Percentiles rank a stretch among this genome's conserved stretches.
phyloP scores from a whole-genome alignment of 345 rosid species.

The Acer saccharum region DNA sequence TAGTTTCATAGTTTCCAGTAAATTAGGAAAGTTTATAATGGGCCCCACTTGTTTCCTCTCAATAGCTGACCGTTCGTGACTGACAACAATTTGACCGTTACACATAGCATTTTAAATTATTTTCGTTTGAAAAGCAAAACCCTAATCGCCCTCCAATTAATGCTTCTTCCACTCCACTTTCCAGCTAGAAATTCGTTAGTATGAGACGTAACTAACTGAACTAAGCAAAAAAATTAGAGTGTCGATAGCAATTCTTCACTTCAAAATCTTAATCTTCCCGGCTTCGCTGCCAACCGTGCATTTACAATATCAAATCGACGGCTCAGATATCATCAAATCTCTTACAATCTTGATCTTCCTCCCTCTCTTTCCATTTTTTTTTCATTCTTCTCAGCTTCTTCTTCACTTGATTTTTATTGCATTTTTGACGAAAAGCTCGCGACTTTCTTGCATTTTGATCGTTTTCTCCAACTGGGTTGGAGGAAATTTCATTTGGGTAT shows the following conservation, averaged over 20 bases:
- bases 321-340: constrained; percentile 26
- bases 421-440: constrained; percentile 16
- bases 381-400: not conserved
- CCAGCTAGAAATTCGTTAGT: not conserved
- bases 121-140: constrained; percentile 13
- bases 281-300: constrained; percentile 42
- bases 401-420: constrained; percentile 17
- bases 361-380: constrained; percentile 6
- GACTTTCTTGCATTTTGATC: constrained; percentile 23
- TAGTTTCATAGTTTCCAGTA: not conserved
- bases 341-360: constrained; percentile 27
- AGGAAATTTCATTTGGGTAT: constrained; percentile 34
- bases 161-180: constrained; percentile 31
- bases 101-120: constrained; percentile 28
- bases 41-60: constrained; percentile 25
- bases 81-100: constrained; percentile 63
- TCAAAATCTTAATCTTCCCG: constrained; percentile 31
- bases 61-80: constrained; percentile 36
- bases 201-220: not conserved
- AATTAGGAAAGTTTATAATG: not conserved
- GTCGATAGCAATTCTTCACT: constrained; percentile 23
- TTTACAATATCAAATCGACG: constrained; percentile 27
- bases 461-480: constrained; percentile 28
- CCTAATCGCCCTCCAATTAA: constrained; percentile 18
- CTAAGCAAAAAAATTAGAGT: not conserved